Percentiles rank a stretch among this genome's conserved stretches.
phyloP scores from a whole-genome alignment of 73 alveolate species.

The Paramecium primaurelia region DNA sequence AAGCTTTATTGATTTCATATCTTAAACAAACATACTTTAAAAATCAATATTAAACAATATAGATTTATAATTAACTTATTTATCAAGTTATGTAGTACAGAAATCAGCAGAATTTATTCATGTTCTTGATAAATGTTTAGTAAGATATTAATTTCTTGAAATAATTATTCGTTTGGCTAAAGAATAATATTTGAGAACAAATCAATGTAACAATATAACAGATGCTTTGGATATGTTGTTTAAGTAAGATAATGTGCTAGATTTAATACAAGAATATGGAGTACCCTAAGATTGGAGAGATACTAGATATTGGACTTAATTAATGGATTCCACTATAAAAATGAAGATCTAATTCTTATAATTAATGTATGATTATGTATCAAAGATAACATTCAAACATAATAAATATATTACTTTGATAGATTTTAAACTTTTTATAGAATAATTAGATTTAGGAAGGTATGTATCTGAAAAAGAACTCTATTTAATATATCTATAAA shows the following conservation, averaged over 20 bases:
- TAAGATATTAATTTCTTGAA: slow-evolving; percentile 21
- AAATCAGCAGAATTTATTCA: not conserved
- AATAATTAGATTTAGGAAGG: not conserved
- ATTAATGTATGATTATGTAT: not conserved
- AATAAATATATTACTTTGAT: slow-evolving; percentile 9
- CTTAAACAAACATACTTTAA: not conserved
- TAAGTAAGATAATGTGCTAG: not conserved
- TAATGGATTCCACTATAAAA: slow-evolving; percentile 37
- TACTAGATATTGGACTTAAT: slow-evolving; percentile 31
- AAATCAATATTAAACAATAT: not conserved
- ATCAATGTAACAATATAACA: not conserved
- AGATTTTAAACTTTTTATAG: not conserved
- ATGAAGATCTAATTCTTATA: not conserved
- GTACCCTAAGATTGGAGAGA: slow-evolving; percentile 45
- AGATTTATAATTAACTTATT: slow-evolving; percentile 5
- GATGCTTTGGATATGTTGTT: not conserved
- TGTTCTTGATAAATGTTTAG: slow-evolving; percentile 37
- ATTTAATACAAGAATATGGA: not conserved
- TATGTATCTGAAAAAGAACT: slow-evolving; percentile 75
- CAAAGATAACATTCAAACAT: slow-evolving; percentile 29
- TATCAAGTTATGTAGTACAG: slow-evolving; percentile 36
- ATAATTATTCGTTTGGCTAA: slow-evolving; percentile 11
- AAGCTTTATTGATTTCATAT: not conserved
- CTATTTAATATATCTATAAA: slow-evolving; percentile 66
- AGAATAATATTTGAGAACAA: slow-evolving; percentile 7